Base-by-base conservation (phyloP, 2,329 filamentous ascomycete genomes). In the Monilinia fructigena region DNA sequence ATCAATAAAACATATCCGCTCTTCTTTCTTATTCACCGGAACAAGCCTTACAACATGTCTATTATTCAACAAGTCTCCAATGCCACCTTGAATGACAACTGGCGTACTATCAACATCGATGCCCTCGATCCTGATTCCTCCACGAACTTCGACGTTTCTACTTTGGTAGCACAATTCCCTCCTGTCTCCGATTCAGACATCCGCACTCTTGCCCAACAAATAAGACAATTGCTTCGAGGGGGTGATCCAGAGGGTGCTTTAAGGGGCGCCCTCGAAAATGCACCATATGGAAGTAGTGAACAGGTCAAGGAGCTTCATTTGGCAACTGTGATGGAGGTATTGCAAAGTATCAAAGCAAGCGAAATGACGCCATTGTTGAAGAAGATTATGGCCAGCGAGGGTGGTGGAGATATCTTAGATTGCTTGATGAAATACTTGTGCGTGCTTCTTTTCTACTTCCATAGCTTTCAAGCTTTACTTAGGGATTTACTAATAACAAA, bases 371-470 rank as follows among this genome's bases (percentile, higher is more conserved):
- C 92, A 18, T 87, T 98, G 75, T 82, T 99, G 72, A 87, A 89
- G 79, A 86, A 88, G 67, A 90, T 98, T 75, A 93, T 95, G 80
- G 82, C 82, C 68, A 87, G 89, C 14, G 86, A 90, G 61, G 91
- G 91, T 69, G 95, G 95, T 38, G 87, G 86, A 69, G 95, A 98
- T 79, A 85, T 91, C 68, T 81, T 96, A 72, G 95, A 99, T 78
- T 92, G 94, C 62, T 81, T 99, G 78, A 97, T 97, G 91, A 99
- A 99, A 82, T 99, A 97, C 80, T 83, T 97, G 88, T 97, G 86
- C 75, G 90, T 83, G 54, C 66, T 28, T 35, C 55, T 59, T 40
- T 45, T 60, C 12, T 16, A 55, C 63, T 53, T 38, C 8, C 7
- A 23, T 23, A 7, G 50, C 7, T 16, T 48, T 26, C 35, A 7